Evolutionary conservation across 2,329 filamentous ascomycete genomes (phyloP).

Genomic region (Penicillium sp.): DNA sequence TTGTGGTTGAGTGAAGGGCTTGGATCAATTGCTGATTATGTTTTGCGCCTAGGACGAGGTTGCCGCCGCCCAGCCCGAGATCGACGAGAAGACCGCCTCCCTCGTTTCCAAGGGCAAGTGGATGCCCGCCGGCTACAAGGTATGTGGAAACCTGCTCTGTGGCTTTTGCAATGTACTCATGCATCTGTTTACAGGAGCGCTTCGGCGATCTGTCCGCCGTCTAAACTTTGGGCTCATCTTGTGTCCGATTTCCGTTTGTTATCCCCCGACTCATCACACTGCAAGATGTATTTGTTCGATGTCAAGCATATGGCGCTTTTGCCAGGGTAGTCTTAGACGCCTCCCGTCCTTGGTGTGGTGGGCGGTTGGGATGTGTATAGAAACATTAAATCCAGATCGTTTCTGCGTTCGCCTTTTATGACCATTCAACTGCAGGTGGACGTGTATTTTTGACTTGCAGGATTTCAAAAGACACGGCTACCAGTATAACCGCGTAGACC

Average conservation of each 20-base stretch:
- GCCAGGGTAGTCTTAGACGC: constrained; percentile 19
- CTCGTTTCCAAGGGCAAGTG: constrained; percentile 97
- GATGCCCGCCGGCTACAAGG: constrained; percentile 98
- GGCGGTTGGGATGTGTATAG: constrained; percentile 39
- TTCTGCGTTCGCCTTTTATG: constrained; percentile 18
- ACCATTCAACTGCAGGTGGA: too few species aligned
- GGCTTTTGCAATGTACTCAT: constrained; percentile 3
- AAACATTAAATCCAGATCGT: constrained; percentile 37
- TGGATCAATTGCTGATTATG: constrained; percentile 9
- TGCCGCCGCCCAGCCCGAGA: constrained; percentile 86
- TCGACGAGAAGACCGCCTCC: constrained; percentile 92
- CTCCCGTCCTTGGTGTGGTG: constrained; percentile 29
- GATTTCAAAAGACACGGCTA: background rate
- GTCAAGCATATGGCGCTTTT: constrained; percentile 24
- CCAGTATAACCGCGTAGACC: background rate
- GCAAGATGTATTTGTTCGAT: constrained; percentile 27
- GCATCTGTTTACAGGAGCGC: constrained; percentile 67
- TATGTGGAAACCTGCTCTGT: constrained; percentile 45
- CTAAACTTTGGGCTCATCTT: constrained; percentile 53
- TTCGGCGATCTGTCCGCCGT: constrained; percentile 95
- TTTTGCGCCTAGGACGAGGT: constrained; percentile 73
- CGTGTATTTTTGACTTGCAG: too few species aligned
- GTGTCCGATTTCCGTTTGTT: constrained; percentile 27
- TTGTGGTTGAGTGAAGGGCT: background rate
- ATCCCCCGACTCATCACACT: constrained; percentile 32